phyloP scores from a whole-genome alignment of 805 yeast genomes.

The Maudiozyma pseudohumilis region DNA sequence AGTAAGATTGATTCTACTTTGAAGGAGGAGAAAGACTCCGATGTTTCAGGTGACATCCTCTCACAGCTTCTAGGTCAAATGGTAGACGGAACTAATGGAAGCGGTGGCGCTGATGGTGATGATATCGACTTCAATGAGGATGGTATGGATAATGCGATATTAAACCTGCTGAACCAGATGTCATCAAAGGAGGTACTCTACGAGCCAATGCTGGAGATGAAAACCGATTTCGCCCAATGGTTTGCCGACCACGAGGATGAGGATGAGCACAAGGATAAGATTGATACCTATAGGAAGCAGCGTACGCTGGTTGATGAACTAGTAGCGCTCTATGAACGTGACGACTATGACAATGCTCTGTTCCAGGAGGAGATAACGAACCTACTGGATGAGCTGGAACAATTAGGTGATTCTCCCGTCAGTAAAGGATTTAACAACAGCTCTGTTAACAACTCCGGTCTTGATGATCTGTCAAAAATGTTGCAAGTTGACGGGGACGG shows the following conservation, averaged over 20 bases:
- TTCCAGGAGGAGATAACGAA: constrained; percentile 18
- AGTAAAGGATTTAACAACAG: constrained; percentile 16
- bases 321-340: constrained; percentile 54
- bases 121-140: constrained; percentile 26
- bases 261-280: constrained; percentile 37
- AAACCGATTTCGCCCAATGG: constrained; percentile 64
- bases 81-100: constrained; percentile 32
- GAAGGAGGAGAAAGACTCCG: constrained; percentile 39
- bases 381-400: constrained; percentile 23
- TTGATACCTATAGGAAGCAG: constrained; percentile 50
- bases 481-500: constrained; percentile 20
- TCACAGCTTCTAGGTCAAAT: constrained; percentile 61
- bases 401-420: constrained; percentile 27
- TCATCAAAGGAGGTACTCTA: constrained; percentile 78
- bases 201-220: constrained; percentile 78
- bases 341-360: constrained; percentile 35
- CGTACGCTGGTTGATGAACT: constrained; percentile 50
- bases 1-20: constrained; percentile 49
- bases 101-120: constrained; percentile 13
- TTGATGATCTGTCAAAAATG: constrained; percentile 17
- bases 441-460: constrained; percentile 5
- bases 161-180: constrained; percentile 73
- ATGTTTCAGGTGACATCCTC: constrained; percentile 40
- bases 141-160: constrained; percentile 48
- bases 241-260: constrained; percentile 42